Percentiles rank a stretch among this genome's conserved stretches.
These are phyloP conservation scores for Phytopythium mirpurense DNA, from an alignment of 352 stramenopile species.

Conservation along the genomic window DNA sequence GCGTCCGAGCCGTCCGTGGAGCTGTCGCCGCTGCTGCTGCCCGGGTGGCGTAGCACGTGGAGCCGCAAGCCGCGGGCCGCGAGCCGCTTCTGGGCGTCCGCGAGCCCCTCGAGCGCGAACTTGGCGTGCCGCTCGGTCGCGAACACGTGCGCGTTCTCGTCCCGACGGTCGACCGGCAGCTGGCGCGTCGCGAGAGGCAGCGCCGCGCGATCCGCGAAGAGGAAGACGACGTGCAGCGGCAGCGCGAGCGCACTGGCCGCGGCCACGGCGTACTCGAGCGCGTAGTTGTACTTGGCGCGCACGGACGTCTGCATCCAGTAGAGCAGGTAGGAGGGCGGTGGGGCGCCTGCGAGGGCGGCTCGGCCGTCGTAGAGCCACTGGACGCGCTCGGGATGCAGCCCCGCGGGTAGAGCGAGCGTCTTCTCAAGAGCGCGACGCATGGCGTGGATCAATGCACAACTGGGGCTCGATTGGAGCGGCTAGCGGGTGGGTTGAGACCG, in stretches of 20 bases:
- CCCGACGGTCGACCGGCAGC: conserved; percentile 14
- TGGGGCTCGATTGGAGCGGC: background rate
- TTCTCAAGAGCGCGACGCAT: conserved; percentile 53
- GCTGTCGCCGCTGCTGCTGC: too few species aligned
- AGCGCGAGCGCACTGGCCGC: conserved; percentile 57
- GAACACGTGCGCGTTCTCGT: conserved; percentile 61
- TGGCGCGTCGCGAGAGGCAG: conserved; percentile 10
- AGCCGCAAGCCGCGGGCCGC: conserved; percentile 44
- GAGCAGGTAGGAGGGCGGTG: conserved; percentile 34
- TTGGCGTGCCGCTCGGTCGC: conserved; percentile 64
- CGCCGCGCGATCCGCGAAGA: conserved; percentile 58
- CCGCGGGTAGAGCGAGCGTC: conserved; percentile 38
- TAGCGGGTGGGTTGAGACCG: background rate
- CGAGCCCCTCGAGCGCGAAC: conserved; percentile 71
- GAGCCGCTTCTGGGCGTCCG: conserved; percentile 35
- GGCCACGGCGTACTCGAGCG: conserved; percentile 70
- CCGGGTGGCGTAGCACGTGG: conserved; percentile 59
- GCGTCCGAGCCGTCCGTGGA: background rate
- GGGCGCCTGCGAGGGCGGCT: background rate
- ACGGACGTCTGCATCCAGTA: conserved; percentile 89
- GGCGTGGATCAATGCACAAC: background rate
- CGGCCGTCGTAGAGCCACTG: conserved; percentile 72
- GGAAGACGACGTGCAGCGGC: conserved; percentile 71
- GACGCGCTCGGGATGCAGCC: conserved; percentile 62
- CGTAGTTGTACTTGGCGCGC: conserved; percentile 78